phyloP scores from a whole-genome alignment of 495 filamentous ascomycete species.

The Aspergillus mulundensis region DNA sequence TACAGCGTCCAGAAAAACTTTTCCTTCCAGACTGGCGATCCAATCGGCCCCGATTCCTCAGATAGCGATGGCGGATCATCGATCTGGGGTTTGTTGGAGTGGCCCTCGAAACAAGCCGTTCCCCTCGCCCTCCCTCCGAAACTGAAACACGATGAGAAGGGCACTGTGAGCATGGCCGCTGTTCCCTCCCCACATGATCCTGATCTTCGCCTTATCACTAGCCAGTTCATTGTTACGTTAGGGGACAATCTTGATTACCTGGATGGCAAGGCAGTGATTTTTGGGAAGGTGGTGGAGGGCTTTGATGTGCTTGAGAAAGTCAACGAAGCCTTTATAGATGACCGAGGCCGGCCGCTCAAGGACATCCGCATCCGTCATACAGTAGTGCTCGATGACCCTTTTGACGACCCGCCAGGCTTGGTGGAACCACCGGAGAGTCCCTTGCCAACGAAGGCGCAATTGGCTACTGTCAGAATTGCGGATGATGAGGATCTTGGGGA shows the following conservation, averaged over 20 bases:
- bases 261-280: constrained; percentile 88
- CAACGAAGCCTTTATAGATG: constrained; percentile 82
- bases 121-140: constrained; percentile 77
- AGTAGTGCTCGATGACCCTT: constrained; percentile 84
- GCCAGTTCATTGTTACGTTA: constrained; percentile 87
- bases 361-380: constrained; percentile 94
- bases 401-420: constrained; percentile 70
- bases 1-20: constrained; percentile 86
- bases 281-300: constrained; percentile 90
- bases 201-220: constrained; percentile 74
- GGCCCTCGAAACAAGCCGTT: constrained; percentile 71
- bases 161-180: constrained; percentile 94
- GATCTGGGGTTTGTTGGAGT: constrained; percentile 82
- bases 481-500: constrained; percentile 79
- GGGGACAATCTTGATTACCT: constrained; percentile 84
- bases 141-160: constrained; percentile 77
- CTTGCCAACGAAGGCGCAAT: constrained; percentile 75
- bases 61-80: constrained; percentile 87
- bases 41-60: constrained; percentile 74
- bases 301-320: constrained; percentile 92
- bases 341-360: constrained; percentile 74
- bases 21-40: constrained; percentile 93
- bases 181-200: constrained; percentile 70
- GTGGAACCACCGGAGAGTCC: constrained; percentile 75
- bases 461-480: constrained; percentile 87